Evolutionary conservation across 2,329 filamentous ascomycete species (phyloP).

Genomic region (Epichloe aotearoae): DNA sequence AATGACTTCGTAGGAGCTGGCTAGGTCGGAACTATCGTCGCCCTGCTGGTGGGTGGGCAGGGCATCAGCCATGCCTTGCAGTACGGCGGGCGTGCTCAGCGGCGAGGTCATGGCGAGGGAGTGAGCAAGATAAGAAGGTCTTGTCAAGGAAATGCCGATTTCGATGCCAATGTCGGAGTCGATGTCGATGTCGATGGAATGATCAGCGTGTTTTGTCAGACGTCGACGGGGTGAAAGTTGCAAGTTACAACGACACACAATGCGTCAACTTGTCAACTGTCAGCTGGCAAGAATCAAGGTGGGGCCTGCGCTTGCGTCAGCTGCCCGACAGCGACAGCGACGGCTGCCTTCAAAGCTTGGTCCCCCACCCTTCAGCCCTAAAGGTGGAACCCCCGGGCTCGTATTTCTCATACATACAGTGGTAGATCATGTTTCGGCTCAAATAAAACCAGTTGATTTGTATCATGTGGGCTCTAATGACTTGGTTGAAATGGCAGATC

Average conservation of each 20-base stretch:
- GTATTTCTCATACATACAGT: no score
- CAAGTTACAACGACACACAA: not conserved
- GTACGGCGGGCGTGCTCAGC: slow-evolving; percentile 25
- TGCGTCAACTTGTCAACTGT: no score
- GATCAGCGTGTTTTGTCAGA: not conserved
- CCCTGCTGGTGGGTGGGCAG: slow-evolving; percentile 38
- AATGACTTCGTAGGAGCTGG: slow-evolving; percentile 66
- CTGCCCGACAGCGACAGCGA: not conserved
- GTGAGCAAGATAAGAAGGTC: not conserved
- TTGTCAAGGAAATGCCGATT: not conserved
- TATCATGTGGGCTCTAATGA: no score
- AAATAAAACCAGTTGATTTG: no score
- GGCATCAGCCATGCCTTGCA: slow-evolving; percentile 45
- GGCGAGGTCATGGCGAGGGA: slow-evolving; percentile 12
- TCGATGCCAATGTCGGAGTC: no score
- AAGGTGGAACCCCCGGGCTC: not conserved
- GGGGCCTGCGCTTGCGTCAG: not conserved
- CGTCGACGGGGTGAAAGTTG: not conserved
- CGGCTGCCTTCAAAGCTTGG: not conserved
- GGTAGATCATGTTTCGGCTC: no score
- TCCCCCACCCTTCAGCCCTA: not conserved
- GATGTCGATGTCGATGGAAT: not conserved
- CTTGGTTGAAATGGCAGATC: no score
- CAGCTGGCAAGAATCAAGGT: not conserved
- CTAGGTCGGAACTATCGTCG: slow-evolving; percentile 48